These are phyloP conservation scores for Phytophthora foliorum DNA, from an alignment of 352 stramenopile genomes.

Conservation along the genomic window DNA sequence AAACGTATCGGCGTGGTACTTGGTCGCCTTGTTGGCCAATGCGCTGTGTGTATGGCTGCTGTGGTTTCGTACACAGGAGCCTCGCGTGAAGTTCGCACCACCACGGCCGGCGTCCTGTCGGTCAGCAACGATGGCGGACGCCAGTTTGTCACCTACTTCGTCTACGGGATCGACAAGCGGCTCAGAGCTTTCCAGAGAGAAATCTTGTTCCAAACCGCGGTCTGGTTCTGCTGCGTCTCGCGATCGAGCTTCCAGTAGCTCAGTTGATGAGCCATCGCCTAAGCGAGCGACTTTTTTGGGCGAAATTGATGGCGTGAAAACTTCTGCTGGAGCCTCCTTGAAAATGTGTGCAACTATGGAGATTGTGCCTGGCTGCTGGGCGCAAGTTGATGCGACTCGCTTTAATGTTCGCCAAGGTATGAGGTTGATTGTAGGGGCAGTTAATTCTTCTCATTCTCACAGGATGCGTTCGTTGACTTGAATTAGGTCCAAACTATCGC, in stretches of 20 bases:
- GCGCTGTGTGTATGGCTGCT: slow-evolving; percentile 50
- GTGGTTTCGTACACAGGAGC: slow-evolving; percentile 41
- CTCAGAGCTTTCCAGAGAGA: slow-evolving; percentile 13
- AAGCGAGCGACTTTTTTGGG: slow-evolving; percentile 34
- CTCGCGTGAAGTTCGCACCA: background rate
- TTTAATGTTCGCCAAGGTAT: slow-evolving; percentile 87
- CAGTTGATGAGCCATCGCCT: background rate
- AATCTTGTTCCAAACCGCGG: slow-evolving; percentile 9
- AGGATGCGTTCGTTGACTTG: background rate
- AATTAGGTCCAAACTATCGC: slow-evolving; percentile 77
- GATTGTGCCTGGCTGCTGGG: slow-evolving; percentile 62
- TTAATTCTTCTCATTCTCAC: too few relatives aligned
- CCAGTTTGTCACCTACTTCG: slow-evolving; percentile 10
- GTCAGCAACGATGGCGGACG: background rate
- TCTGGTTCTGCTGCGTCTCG: background rate
- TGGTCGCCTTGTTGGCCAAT: slow-evolving; percentile 50
- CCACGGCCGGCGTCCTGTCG: background rate
- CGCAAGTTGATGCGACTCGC: slow-evolving; percentile 68
- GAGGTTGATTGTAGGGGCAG: background rate
- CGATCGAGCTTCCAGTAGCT: slow-evolving; percentile 15
- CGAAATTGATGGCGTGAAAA: slow-evolving; percentile 51
- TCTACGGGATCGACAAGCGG: slow-evolving; percentile 10
- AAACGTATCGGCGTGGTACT: slow-evolving; percentile 32
- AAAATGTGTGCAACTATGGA: slow-evolving; percentile 55
- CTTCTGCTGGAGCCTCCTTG: slow-evolving; percentile 63